Evolutionary conservation across 176 grass and related monocot genomes (phyloP).

Genomic region (barley (Hordeum vulgare)): MorexV3_pseudomolecules_assembly NC_058522.1:476246245-476246744

Average conservation of each 20-base stretch:
- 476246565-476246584: neutral
- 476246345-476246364: neutral
- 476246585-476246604: neutral
- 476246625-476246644: neutral
- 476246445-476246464: neutral
- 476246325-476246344: neutral
- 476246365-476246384: neutral
- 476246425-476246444: slow-evolving; percentile 20
- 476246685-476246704: neutral
- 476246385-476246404: slow-evolving; percentile 15
- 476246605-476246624: neutral
- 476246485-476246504: neutral
- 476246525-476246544: neutral
- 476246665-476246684: neutral
- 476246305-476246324: neutral
- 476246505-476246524: neutral
- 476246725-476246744: neutral
- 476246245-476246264: slow-evolving; percentile 29
- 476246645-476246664: neutral
- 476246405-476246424: slow-evolving; percentile 28
- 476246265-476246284: neutral
- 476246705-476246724: too few species aligned
- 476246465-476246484: too few species aligned
- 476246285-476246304: slow-evolving; percentile 15
- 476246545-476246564: neutral